Evolutionary conservation across 2,329 filamentous ascomycete species (phyloP).

Genomic region (Teratosphaeria destructans): DNA sequence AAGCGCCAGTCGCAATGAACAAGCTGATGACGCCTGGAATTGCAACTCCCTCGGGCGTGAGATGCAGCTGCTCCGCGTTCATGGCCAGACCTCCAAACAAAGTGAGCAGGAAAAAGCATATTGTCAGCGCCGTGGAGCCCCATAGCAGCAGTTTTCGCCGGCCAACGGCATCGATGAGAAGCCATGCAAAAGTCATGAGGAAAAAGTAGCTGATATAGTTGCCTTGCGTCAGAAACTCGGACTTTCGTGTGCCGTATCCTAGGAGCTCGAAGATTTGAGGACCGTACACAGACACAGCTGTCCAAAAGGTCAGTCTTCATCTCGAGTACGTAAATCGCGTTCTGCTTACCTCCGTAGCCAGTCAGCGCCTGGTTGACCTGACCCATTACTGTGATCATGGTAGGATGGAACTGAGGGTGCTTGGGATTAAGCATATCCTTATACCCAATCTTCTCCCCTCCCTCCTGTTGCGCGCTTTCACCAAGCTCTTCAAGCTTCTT

Average conservation of each 20-base stretch:
- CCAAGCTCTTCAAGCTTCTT: conserved; percentile 41
- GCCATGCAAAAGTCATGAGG: conserved; percentile 52
- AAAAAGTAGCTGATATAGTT: conserved; percentile 53
- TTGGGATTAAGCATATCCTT: conserved; percentile 47
- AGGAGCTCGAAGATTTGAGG: conserved; percentile 55
- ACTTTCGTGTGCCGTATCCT: conserved; percentile 40
- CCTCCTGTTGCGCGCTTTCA: conserved; percentile 41
- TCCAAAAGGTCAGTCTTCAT: neutral
- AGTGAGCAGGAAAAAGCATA: conserved; percentile 42
- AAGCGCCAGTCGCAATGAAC: conserved; percentile 49
- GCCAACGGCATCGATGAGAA: conserved; percentile 47
- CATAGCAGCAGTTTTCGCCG: conserved; percentile 44
- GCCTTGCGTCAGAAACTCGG: conserved; percentile 48
- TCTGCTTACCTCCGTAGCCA: conserved; percentile 25
- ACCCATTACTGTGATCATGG: conserved; percentile 51
- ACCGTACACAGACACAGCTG: conserved; percentile 52
- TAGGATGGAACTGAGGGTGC: conserved; percentile 49
- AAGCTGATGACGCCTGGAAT: conserved; percentile 43
- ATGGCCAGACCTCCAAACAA: conserved; percentile 41
- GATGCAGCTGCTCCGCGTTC: conserved; percentile 27
- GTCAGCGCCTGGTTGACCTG: conserved; percentile 52
- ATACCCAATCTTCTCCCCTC: conserved; percentile 37
- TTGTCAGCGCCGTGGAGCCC: conserved; percentile 39
- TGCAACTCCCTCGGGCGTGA: conserved; percentile 35
- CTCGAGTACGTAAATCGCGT: neutral